Conservation (phyloP, 164 flowering plant genomes). For the Piper longum region DNA sequence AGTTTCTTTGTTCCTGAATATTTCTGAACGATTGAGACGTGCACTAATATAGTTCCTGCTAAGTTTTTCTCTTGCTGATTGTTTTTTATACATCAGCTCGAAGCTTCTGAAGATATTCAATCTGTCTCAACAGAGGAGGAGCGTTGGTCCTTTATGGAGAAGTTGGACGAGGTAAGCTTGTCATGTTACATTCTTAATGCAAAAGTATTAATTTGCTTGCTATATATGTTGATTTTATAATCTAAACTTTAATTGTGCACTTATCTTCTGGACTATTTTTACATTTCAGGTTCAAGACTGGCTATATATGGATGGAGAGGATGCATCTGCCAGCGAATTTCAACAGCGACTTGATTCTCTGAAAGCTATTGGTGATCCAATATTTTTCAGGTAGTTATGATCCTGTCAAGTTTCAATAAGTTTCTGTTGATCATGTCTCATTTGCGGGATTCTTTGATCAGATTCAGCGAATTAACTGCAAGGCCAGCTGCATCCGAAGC, state of each 20-base stretch:
- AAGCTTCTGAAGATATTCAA: conserved; percentile 44
- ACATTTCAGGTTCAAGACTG: conserved; percentile 77
- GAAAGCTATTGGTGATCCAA: conserved; percentile 75
- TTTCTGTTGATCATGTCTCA: conserved; percentile 1
- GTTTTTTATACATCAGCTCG: conserved; percentile 42
- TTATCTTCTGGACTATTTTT: not conserved
- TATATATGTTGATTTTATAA: not conserved
- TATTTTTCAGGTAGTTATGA: conserved; percentile 54
- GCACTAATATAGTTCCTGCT: not conserved
- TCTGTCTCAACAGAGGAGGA: conserved; percentile 55
- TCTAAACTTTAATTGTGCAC: not conserved
- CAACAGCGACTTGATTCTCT: conserved; percentile 48
- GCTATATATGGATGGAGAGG: conserved; percentile 96
- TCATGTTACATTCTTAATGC: not conserved
- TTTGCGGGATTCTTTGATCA: conserved; percentile 14
- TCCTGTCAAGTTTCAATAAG: not conserved
- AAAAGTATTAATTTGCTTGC: not conserved
- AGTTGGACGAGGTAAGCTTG: conserved; percentile 70
- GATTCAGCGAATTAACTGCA: conserved; percentile 69
- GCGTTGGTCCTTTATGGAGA: conserved; percentile 57
- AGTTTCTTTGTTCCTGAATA: not conserved
- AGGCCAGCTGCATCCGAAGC: conserved; percentile 58
- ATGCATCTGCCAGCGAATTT: conserved; percentile 77
- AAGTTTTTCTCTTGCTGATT: not conserved
- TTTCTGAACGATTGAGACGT: not conserved